Base-by-base conservation (phyloP, 345 rosid species). In the Citrus medica region DNA sequence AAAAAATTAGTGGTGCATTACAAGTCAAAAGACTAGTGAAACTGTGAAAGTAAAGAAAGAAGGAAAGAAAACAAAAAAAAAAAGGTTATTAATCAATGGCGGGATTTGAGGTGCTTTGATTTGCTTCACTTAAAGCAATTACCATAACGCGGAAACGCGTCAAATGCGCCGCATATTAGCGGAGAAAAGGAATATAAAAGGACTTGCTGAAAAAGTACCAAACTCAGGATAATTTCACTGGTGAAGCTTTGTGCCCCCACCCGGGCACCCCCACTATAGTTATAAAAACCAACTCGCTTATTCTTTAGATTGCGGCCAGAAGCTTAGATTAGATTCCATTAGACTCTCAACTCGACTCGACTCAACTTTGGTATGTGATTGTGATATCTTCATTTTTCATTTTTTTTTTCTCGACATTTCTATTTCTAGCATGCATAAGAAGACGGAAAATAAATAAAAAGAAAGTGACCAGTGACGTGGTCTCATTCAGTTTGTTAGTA, bases 131-230 rank as follows among this genome's bases (percentile, higher is more conserved):
- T 83, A 84, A 87, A 79, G 87, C 88, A 84, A 85, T 74, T 74
- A 87, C 85, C 75, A 83, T 80, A 38, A 78, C 80, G 76, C 79
- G 82, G 62, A 73, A 84, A 77, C 92, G 89, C 90, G 88, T 89
- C 82, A 80, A 61, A 59, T 82, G 71, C 80, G 79, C 84, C 71
- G 76, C 63, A 61, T 61, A 76, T 51, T 25, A 51, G 27, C 27
- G 13, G 16, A 2, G 9, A 62, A 28, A 1, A 17, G 33, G 22
- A 27, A 38, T 22, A 9, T 30, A 48, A 21, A 72, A 9, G 35
- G 5, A 40, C 5, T 28, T 21, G 37, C 6, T 7, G 32, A 19
- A 10, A 0, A 33, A 9, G 38, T 3, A 51, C 33, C 16, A 4
- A 64, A 7, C 24, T 24, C 6, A 7, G 22, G 42, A 38, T 33